These are phyloP conservation scores for Pichia sp. DNA, from an alignment of 1,139 yeast species.

Conservation along the genomic window DNA sequence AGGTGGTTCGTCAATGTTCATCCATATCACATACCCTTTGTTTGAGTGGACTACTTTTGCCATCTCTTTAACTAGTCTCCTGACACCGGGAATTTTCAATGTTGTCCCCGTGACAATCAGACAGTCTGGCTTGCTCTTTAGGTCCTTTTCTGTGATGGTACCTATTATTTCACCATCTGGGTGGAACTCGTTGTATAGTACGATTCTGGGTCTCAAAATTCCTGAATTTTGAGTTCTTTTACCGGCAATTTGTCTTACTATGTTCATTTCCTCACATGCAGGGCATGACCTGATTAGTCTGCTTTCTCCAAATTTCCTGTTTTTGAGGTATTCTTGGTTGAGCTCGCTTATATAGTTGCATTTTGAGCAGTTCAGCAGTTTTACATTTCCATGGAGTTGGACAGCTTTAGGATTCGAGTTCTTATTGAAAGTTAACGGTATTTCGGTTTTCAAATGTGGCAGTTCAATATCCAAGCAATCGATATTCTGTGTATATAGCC, in stretches of 20 bases:
- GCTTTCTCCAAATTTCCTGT: conserved; percentile 11
- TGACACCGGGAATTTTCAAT: conserved; percentile 80
- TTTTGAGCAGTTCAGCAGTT: conserved; percentile 67
- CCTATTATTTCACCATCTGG: conserved; percentile 85
- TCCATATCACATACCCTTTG: conserved; percentile 54
- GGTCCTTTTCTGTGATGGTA: conserved; percentile 62
- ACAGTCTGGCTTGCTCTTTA: conserved; percentile 66
- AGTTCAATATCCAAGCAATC: conserved; percentile 45
- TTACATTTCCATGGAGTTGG: conserved; percentile 78
- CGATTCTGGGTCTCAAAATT: conserved; percentile 73
- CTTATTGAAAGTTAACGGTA: conserved; percentile 37
- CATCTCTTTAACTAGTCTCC: conserved; percentile 66
- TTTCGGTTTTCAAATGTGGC: conserved; percentile 44
- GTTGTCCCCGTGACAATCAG: conserved; percentile 83
- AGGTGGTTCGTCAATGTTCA: conserved; percentile 51
- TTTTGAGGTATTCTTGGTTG: conserved; percentile 35
- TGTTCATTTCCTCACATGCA: conserved; percentile 51
- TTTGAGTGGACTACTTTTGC: conserved; percentile 60
- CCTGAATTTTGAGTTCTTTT: conserved; percentile 76
- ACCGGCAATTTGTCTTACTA: conserved; percentile 52
- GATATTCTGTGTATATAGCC: conserved; percentile 78
- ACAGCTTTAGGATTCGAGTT: conserved; percentile 48
- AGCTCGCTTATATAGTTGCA: conserved; percentile 51
- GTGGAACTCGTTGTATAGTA: conserved; percentile 79
- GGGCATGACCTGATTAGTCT: conserved; percentile 48